A percentile compares a stretch with the other conserved stretches of the same genome.
Evolutionary conservation across 257 asterid species (phyloP).

Genomic region (Solanum sparsipilum): DNA sequence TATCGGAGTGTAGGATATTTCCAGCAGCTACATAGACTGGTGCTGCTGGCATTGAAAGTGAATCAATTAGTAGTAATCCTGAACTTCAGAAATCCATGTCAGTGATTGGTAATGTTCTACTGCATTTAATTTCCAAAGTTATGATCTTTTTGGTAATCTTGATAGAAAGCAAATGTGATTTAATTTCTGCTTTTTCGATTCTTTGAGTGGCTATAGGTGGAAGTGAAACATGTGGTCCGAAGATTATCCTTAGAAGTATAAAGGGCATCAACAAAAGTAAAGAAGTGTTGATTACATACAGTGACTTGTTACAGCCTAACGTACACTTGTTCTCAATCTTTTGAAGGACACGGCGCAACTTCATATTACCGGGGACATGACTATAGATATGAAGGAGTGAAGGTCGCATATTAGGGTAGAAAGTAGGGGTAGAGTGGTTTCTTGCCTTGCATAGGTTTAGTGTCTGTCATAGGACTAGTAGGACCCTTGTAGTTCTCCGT

Average conservation of each 20-base stretch:
- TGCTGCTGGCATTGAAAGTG: conserved; percentile 1
- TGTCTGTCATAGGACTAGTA: too few species aligned
- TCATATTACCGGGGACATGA: too few species aligned
- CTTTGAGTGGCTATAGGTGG: conserved; percentile 20
- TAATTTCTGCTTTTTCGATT: background rate
- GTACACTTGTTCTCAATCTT: conserved; percentile 13
- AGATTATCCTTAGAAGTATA: conserved; percentile 51
- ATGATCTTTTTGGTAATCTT: background rate
- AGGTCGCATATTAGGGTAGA: too few species aligned
- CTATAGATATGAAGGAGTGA: too few species aligned
- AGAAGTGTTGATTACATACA: conserved; percentile 65
- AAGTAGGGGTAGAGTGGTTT: too few species aligned
- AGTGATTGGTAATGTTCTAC: background rate
- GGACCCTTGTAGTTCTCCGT: too few species aligned
- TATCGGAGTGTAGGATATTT: conserved; percentile 13
- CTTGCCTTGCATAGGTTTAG: too few species aligned
- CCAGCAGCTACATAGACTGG: conserved; percentile 11
- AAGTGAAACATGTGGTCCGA: conserved; percentile 47
- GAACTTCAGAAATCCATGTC: background rate
- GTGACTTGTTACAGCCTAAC: conserved; percentile 77
- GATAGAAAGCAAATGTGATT: background rate
- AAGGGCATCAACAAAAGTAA: conserved; percentile 46
- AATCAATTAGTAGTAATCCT: background rate
- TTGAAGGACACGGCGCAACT: background rate
- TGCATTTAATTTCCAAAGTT: background rate